Percentiles rank a stretch among this genome's conserved stretches.
Conservation (phyloP, 441 rosid species). For the Mallotus repandus region DNA sequence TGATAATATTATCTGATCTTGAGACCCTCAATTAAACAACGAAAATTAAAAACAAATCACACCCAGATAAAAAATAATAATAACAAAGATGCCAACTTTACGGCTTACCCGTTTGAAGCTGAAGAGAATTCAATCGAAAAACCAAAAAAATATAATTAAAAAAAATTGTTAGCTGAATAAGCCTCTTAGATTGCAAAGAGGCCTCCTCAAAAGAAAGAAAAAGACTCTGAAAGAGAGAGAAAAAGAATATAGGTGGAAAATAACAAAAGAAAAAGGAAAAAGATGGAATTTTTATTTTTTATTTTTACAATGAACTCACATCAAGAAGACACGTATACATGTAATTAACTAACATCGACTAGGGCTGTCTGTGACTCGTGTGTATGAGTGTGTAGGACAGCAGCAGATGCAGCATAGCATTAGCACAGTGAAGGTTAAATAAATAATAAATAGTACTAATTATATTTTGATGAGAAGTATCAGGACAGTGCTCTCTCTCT, state of each 20-base stretch:
- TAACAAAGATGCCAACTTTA: slow-evolving; percentile 18
- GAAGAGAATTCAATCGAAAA: slow-evolving; percentile 12
- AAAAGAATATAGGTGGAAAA: slow-evolving; percentile 5
- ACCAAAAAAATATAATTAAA: slow-evolving; percentile 8
- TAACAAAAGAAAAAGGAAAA: not conserved
- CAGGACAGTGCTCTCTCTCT: no score
- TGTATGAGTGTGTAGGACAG: not conserved
- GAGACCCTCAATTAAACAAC: not conserved
- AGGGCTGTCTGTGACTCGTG: slow-evolving; percentile 17
- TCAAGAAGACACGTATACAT: slow-evolving; percentile 41
- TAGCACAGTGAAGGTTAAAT: no score
- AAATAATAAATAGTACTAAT: no score
- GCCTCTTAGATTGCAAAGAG: not conserved
- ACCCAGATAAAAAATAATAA: not conserved
- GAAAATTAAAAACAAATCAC: not conserved
- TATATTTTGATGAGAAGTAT: no score
- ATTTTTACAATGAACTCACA: not conserved
- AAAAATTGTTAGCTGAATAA: not conserved
- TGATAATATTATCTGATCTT: slow-evolving; percentile 13
- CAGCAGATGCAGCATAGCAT: slow-evolving; percentile 2
- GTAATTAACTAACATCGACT: slow-evolving; percentile 36
- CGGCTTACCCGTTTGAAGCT: slow-evolving; percentile 28
- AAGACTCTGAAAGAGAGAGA: not conserved
- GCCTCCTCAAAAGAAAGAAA: not conserved
- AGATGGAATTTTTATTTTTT: no score